phyloP scores from a whole-genome alignment of 1,284 basidiomycete genomes.

The Mycosarcoma maydis region DNA sequence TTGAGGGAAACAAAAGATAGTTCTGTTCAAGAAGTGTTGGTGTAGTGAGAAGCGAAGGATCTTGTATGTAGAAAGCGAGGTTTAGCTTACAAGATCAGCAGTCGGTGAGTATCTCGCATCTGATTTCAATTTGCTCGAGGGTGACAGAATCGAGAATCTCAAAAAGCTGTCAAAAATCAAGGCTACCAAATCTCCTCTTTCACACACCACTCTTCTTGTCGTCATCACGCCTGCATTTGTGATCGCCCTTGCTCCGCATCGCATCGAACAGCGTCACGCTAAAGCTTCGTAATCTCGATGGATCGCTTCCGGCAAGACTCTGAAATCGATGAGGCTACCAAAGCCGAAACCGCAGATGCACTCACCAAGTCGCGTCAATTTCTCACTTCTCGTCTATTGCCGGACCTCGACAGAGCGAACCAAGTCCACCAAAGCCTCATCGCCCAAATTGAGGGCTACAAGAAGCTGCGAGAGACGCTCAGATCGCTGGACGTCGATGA shows the following conservation, averaged over 20 bases:
- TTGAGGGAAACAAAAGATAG: no score
- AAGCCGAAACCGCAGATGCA: slow-evolving; percentile 34
- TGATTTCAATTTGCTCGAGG: no score
- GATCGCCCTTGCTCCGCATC: no score
- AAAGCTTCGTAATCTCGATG: slow-evolving; percentile 3
- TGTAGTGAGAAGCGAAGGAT: not conserved
- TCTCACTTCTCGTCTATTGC: slow-evolving; percentile 35
- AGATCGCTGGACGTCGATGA: slow-evolving; percentile 22
- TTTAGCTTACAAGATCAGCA: no score
- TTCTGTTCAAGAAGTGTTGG: no score
- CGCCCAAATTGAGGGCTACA: slow-evolving; percentile 38
- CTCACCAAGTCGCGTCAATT: slow-evolving; percentile 39
- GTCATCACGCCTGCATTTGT: not conserved
- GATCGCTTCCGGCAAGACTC: slow-evolving; percentile 28
- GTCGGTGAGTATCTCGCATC: not conserved
- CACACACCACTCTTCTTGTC: not conserved
- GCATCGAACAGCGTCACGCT: no score
- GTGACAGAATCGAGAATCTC: no score
- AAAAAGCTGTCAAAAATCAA: not conserved
- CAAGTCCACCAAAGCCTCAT: slow-evolving; percentile 28
- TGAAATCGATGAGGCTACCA: slow-evolving; percentile 43
- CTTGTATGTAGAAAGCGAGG: not conserved
- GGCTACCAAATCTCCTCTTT: not conserved
- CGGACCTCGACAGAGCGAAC: slow-evolving; percentile 42
- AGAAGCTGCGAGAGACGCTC: slow-evolving; percentile 29